Evolutionary conservation across 2,329 filamentous ascomycete genomes (phyloP), one percentile per base, ranked within the genome.

Genomic region (Aspergillus neoniger): DNA sequence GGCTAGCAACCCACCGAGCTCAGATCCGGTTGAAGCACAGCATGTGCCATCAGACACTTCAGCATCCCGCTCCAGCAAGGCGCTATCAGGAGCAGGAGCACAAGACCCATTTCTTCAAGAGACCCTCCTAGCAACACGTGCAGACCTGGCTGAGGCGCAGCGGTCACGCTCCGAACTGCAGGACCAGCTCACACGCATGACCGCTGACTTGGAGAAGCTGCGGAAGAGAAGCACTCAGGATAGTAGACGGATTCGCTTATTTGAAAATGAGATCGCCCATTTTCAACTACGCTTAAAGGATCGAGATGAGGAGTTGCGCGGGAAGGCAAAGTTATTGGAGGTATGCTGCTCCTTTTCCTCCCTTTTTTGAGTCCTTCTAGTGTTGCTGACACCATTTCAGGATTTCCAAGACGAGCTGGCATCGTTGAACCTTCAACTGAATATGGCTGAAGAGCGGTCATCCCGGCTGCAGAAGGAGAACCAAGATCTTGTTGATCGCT

Each of bases 391-490:
- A 58, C n/a, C 19, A 9, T 52, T 21, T 21, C 69, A 89, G 85
- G 86, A 94, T 70, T 88, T 96, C 56, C 94, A 98, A 78, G 93
- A 97, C 76, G 95, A 99, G 76, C 88, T 96, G 77, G 88, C 96
- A 54, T 89, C 91, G 1, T 79, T 97, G 50, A 93, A 93, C 67
- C 82, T 98, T 66, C 91, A 98, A 76, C 82, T 97, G 47, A 92
- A 95, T 67, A 86, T 97, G 81, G 88, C 89, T 3, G 92, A 96
- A 74, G 86, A 93, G 73, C 86, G 87, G 71, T 83, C 85, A 28
- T 87, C 89, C 72, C 88, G 87, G 75, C 80, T 96, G 64, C 86
- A 88, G 72, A 84, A 83, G 61, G 95, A 98, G 74, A 98, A 98
- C 72, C 88, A 91, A 72, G 91, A 96, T 67, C 82, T 99, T 58